These are phyloP conservation scores for Colletotrichum echinochloae DNA, from an alignment of 2,329 filamentous ascomycete genomes.

Conservation along the genomic window DNA sequence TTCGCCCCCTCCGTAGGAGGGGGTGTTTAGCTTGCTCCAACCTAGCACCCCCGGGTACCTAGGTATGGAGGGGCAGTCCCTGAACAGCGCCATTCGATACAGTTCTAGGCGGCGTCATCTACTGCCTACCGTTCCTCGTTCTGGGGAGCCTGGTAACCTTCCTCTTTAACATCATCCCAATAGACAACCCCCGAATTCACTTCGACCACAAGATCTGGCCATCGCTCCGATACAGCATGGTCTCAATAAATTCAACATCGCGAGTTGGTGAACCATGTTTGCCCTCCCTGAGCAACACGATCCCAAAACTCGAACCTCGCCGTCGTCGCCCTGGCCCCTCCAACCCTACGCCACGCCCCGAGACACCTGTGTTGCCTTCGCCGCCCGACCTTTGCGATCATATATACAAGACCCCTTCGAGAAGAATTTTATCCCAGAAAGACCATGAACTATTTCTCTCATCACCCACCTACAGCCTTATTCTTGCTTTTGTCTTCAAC, in stretches of 20 bases:
- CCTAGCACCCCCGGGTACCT: too few relatives aligned
- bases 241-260: slow-evolving; percentile 9
- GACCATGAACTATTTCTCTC: slow-evolving; percentile 87
- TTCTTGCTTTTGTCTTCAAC: slow-evolving; percentile 87
- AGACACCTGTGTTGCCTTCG: slow-evolving; percentile 78
- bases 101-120: background rate
- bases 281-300: slow-evolving; percentile 46
- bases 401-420: slow-evolving; percentile 74
- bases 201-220: background rate
- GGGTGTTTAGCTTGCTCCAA: too few relatives aligned
- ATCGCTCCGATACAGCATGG: slow-evolving; percentile 16
- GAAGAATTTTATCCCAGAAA: slow-evolving; percentile 82
- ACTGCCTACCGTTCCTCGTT: background rate
- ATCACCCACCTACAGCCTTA: slow-evolving; percentile 80
- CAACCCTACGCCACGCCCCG: slow-evolving; percentile 74
- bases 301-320: slow-evolving; percentile 77
- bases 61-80: background rate
- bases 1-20: too few relatives aligned
- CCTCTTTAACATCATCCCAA: background rate
- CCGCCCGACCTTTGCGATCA: slow-evolving; percentile 72
- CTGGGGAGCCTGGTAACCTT: background rate
- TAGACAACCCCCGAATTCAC: background rate
- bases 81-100: background rate
- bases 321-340: slow-evolving; percentile 63
- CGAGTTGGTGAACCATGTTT: background rate